These are phyloP conservation scores for Coleophoma crateriformis DNA, from an alignment of 2,329 filamentous ascomycete genomes.

Conservation along the genomic window DNA sequence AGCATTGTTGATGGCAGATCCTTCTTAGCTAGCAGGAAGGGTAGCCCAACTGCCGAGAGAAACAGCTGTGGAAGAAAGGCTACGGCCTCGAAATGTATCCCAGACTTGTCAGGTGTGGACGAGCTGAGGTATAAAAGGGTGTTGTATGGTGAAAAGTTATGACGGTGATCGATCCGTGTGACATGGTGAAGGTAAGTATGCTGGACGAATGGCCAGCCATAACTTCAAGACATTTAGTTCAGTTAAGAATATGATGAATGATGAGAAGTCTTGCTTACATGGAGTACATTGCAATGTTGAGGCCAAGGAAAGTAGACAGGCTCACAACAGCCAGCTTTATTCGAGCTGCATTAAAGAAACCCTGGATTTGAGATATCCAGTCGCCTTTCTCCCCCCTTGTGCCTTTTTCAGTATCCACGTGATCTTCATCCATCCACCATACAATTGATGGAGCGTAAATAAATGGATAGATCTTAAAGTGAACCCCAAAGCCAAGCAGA, in stretches of 20 bases:
- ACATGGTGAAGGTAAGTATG: slow-evolving; percentile 94
- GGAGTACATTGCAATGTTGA: slow-evolving; percentile 77
- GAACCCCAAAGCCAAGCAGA: slow-evolving; percentile 77
- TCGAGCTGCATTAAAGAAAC: slow-evolving; percentile 49
- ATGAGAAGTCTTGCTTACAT: slow-evolving; percentile 44
- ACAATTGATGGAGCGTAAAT: slow-evolving; percentile 81
- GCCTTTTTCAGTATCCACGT: slow-evolving; percentile 22
- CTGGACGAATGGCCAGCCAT: slow-evolving; percentile 74
- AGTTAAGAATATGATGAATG: background rate
- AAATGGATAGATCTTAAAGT: slow-evolving; percentile 99
- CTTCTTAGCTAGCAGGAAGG: slow-evolving; percentile 71
- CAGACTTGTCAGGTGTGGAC: slow-evolving; percentile 38
- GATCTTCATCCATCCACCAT: slow-evolving; percentile 69
- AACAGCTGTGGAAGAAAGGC: slow-evolving; percentile 87
- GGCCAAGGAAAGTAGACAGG: slow-evolving; percentile 62
- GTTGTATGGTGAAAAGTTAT: slow-evolving; percentile 98
- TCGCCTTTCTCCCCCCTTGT: slow-evolving; percentile 18
- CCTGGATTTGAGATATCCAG: slow-evolving; percentile 17
- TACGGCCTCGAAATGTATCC: slow-evolving; percentile 61
- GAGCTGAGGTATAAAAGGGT: slow-evolving; percentile 84
- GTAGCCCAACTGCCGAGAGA: slow-evolving; percentile 72
- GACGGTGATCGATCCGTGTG: slow-evolving; percentile 87
- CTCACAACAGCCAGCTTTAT: slow-evolving; percentile 58
- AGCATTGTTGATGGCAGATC: slow-evolving; percentile 82
- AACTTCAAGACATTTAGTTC: slow-evolving; percentile 38